These are phyloP conservation scores for Pelagophyceae sp. DNA, from an alignment of 352 stramenopile species.

Conservation along the genomic window DNA sequence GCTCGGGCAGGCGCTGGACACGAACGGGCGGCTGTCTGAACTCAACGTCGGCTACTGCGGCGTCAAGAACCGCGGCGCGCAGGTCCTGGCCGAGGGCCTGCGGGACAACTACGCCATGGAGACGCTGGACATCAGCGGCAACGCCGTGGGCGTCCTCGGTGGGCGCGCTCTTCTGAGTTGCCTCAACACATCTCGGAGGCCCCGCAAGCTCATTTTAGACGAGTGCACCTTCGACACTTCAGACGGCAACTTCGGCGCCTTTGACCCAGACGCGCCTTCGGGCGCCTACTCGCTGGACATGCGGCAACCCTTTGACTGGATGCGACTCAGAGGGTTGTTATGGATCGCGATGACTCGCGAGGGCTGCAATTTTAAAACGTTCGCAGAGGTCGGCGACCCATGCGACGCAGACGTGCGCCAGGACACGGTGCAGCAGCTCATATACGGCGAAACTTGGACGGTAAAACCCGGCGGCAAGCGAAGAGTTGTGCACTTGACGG, in stretches of 20 bases:
- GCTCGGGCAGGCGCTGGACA: slow-evolving; percentile 53
- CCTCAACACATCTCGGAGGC: slow-evolving; percentile 45
- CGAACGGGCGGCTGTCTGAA: slow-evolving; percentile 52
- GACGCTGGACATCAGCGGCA: slow-evolving; percentile 51
- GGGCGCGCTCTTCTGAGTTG: slow-evolving; percentile 52
- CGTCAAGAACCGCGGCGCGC: slow-evolving; percentile 49
- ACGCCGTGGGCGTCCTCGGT: slow-evolving; percentile 55
- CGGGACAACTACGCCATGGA: slow-evolving; percentile 52
- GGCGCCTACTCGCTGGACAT: slow-evolving; percentile 2
- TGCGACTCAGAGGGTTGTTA: neutral
- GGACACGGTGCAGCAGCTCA: too few relatives aligned
- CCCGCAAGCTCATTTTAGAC: slow-evolving; percentile 55
- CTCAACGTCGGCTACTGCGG: slow-evolving; percentile 61
- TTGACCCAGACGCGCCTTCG: neutral
- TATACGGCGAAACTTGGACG: too few relatives aligned
- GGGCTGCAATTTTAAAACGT: neutral
- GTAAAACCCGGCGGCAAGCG: too few relatives aligned
- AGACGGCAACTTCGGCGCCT: slow-evolving; percentile 25
- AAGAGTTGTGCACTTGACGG: too few relatives aligned
- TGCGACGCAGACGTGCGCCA: too few relatives aligned
- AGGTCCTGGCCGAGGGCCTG: slow-evolving; percentile 54
- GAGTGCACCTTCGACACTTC: slow-evolving; percentile 56
- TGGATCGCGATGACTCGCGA: slow-evolving; percentile 3
- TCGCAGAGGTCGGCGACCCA: too few relatives aligned
- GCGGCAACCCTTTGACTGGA: neutral